These are phyloP conservation scores for Xylariaceae sp. DNA, from an alignment of 2,329 filamentous ascomycete species.

Conservation along the genomic window DNA sequence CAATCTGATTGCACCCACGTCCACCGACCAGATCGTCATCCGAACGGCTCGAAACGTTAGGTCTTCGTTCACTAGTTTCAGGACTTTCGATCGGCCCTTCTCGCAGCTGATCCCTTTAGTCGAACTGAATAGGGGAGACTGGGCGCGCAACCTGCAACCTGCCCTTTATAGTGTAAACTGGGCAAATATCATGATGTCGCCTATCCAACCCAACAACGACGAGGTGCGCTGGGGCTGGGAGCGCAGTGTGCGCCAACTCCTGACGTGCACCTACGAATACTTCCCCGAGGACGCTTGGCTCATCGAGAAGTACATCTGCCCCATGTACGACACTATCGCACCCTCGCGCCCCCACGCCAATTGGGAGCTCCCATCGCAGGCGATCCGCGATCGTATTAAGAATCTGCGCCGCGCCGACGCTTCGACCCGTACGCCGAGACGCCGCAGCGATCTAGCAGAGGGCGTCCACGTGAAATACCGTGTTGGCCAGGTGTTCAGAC, in stretches of 20 bases:
- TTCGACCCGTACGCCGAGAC: slow-evolving; percentile 32
- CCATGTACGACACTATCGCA: slow-evolving; percentile 46
- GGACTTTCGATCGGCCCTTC: slow-evolving; percentile 35
- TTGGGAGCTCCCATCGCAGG: slow-evolving; percentile 33
- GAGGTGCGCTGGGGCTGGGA: slow-evolving; percentile 47
- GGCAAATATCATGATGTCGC: slow-evolving; percentile 57
- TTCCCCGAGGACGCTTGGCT: slow-evolving; percentile 69
- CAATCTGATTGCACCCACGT: slow-evolving; percentile 58
- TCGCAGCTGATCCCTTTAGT: slow-evolving; percentile 36
- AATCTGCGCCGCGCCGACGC: slow-evolving; percentile 43
- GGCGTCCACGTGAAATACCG: slow-evolving; percentile 51
- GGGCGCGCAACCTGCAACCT: slow-evolving; percentile 49
- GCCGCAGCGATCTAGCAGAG: slow-evolving; percentile 30
- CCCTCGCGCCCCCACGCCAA: slow-evolving; percentile 29
- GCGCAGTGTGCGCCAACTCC: slow-evolving; percentile 58
- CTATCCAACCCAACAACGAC: slow-evolving; percentile 36
- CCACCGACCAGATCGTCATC: slow-evolving; percentile 62
- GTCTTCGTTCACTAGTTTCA: slow-evolving; percentile 56
- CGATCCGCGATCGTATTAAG: slow-evolving; percentile 35
- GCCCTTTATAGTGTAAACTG: slow-evolving; percentile 71
- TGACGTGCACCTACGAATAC: slow-evolving; percentile 57
- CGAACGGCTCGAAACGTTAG: slow-evolving; percentile 78
- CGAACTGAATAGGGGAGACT: slow-evolving; percentile 42
- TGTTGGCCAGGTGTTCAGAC: slow-evolving; percentile 79
- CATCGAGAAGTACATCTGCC: slow-evolving; percentile 61